Percentiles rank a stretch among this genome's conserved stretches.
Conservation (phyloP, 805 yeast species). For the Hanseniaspora mollemarum region DNA sequence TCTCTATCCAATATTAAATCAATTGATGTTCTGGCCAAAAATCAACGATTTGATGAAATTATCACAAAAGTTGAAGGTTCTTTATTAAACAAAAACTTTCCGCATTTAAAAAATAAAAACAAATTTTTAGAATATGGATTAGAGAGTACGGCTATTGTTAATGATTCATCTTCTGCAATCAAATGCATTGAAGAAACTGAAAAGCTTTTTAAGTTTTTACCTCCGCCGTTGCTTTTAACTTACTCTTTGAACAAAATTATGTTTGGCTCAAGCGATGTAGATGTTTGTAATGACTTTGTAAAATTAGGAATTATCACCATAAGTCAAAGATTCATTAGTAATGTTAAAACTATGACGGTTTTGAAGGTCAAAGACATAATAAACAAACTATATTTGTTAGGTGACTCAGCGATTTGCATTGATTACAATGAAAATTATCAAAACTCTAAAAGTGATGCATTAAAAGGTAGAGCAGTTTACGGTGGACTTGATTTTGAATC, state of each 20-base stretch:
- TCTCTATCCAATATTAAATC: conserved; percentile 21
- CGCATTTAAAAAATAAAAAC: background rate
- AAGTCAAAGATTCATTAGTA: conserved; percentile 47
- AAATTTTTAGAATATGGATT: conserved; percentile 39
- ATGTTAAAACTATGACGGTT: conserved; percentile 40
- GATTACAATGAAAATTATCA: background rate
- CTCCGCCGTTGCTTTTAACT: conserved; percentile 43
- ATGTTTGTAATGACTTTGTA: conserved; percentile 43
- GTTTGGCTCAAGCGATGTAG: conserved; percentile 23
- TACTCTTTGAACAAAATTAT: conserved; percentile 52
- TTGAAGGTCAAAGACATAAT: conserved; percentile 39
- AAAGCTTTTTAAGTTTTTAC: conserved; percentile 32
- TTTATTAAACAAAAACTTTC: background rate
- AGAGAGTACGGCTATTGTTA: conserved; percentile 61
- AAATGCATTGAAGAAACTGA: conserved; percentile 53
- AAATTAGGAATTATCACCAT: conserved; percentile 39
- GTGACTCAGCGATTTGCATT: conserved; percentile 33
- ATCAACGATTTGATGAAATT: conserved; percentile 6
- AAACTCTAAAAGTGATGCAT: background rate
- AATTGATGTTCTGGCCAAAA: conserved; percentile 1
- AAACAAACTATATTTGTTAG: conserved; percentile 48
- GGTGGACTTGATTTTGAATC: conserved; percentile 2
- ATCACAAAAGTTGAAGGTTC: background rate
- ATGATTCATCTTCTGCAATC: conserved; percentile 39
- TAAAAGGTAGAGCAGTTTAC: background rate